phyloP scores from a whole-genome alignment of 345 rosid genomes.

The Eucalyptus erythrocorys region DNA sequence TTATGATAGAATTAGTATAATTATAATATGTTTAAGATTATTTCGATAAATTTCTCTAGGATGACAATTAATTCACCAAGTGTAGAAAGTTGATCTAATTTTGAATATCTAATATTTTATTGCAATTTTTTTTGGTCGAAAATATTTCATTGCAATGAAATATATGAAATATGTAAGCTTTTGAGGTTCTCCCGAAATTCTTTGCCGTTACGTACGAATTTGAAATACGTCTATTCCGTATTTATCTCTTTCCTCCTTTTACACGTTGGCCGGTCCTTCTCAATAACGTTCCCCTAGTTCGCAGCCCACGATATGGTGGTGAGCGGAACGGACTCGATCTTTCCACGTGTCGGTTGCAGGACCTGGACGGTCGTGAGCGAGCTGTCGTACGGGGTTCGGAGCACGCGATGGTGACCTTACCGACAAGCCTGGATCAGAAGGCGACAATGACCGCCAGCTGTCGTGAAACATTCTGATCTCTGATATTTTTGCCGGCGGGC shows the following conservation, averaged over 20 bases:
- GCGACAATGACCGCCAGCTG: background rate
- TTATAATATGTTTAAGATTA: no score
- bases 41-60: no score
- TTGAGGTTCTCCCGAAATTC: background rate
- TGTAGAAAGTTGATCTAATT: background rate
- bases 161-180: background rate
- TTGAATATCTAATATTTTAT: background rate
- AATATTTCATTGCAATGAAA: no score
- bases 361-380: background rate
- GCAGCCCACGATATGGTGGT: background rate
- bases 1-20: no score
- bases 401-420: background rate
- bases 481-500: background rate
- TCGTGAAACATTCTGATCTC: background rate
- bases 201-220: background rate
- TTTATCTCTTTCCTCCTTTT: background rate
- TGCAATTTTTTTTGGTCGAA: background rate
- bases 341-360: background rate
- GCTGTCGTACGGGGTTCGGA: background rate
- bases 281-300: background rate
- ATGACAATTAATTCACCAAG: background rate
- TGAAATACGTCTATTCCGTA: background rate
- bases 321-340: background rate
- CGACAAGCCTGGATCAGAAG: background rate
- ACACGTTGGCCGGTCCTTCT: background rate